A percentile compares a stretch with the other conserved stretches of the same genome.
Evolutionary conservation across 2,329 filamentous ascomycete species (phyloP).

Genomic region (Ceratocystis variospora): DNA sequence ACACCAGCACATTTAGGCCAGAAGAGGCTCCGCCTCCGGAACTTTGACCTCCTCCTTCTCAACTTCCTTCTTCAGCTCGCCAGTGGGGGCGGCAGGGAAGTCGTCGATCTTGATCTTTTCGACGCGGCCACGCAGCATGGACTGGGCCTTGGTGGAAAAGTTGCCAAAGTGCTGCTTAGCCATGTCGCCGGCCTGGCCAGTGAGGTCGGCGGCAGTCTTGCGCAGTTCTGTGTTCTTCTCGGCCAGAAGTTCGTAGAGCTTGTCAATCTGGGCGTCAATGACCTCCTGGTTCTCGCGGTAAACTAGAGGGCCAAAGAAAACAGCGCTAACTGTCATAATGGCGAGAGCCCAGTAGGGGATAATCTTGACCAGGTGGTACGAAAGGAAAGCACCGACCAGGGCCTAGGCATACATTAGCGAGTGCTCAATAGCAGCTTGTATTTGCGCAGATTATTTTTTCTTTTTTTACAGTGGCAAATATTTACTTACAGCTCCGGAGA

Average conservation of each 20-base stretch:
- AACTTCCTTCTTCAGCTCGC: conserved; percentile 25
- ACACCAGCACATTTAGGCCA: conserved; percentile 5
- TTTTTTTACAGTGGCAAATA: neutral
- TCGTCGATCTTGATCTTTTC: conserved; percentile 30
- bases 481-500: conserved; percentile 43
- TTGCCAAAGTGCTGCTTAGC: conserved; percentile 57
- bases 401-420: conserved; percentile 31
- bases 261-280: conserved; percentile 49
- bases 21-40: conserved; percentile 11
- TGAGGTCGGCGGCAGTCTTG: conserved; percentile 48
- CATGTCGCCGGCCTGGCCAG: conserved; percentile 45
- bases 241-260: conserved; percentile 43
- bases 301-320: conserved; percentile 49
- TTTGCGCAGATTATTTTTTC: neutral
- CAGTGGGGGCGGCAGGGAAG: conserved; percentile 29
- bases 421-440: too few relatives aligned
- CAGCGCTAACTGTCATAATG: conserved; percentile 43
- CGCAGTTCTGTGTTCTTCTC: conserved; percentile 51
- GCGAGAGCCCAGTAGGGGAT: conserved; percentile 57
- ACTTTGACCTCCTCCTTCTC: conserved; percentile 6
- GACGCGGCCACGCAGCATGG: conserved; percentile 41
- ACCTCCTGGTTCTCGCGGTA: conserved; percentile 57
- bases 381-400: conserved; percentile 46
- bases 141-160: conserved; percentile 54
- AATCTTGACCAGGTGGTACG: conserved; percentile 55